Evolutionary conservation across 345 rosid species (phyloP).

Genomic region (Salix viminalis): DNA sequence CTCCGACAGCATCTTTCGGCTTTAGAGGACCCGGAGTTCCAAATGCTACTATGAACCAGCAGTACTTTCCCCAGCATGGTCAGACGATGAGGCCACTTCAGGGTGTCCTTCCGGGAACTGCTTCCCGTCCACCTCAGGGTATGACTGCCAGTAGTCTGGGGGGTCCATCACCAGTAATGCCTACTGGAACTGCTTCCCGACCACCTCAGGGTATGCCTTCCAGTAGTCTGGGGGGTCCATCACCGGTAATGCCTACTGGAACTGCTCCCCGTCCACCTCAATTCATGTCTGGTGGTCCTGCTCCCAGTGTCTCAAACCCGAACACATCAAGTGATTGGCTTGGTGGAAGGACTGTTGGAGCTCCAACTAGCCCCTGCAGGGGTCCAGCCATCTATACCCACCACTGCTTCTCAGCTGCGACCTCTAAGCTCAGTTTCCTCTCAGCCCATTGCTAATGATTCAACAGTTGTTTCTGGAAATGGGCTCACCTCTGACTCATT

Average conservation of each 20-base stretch:
- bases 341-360: constrained; percentile 45
- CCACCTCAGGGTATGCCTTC: constrained; percentile 30
- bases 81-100: constrained; percentile 52
- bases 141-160: constrained; percentile 39
- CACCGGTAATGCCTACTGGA: constrained; percentile 35
- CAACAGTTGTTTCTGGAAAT: constrained; percentile 66
- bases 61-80: constrained; percentile 52
- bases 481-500: constrained; percentile 36
- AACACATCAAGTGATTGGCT: constrained; percentile 53
- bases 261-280: constrained; percentile 43
- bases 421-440: constrained; percentile 34
- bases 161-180: constrained; percentile 40
- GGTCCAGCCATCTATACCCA: constrained; percentile 32
- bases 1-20: constrained; percentile 38
- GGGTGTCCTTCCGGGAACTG: constrained; percentile 43
- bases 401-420: constrained; percentile 38
- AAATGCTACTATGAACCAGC: constrained; percentile 42
- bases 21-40: constrained; percentile 62
- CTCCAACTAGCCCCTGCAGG: constrained; percentile 44
- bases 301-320: constrained; percentile 27
- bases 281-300: constrained; percentile 29
- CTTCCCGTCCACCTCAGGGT: constrained; percentile 46
- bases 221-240: constrained; percentile 36
- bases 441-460: constrained; percentile 33
- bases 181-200: constrained; percentile 32